Evolutionary conservation across 2,329 filamentous ascomycete species (phyloP), one percentile per base, ranked within the genome.

Genomic region (Cladosporium sp.): DNA sequence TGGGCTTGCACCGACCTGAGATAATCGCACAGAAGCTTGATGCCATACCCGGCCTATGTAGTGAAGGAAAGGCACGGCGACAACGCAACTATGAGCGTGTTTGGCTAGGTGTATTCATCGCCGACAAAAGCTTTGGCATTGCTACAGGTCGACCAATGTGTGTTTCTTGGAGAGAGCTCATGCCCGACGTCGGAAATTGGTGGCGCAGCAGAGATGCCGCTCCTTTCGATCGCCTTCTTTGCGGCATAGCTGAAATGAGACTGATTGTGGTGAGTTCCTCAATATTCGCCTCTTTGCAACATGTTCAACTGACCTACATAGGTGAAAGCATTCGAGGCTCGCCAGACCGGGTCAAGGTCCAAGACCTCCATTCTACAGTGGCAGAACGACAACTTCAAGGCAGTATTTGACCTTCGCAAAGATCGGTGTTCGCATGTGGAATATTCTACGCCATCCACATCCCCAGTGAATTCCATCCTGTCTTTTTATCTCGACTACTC

Each of bases 401-500:
- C 52, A n/a, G 40, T 55, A 15, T 45, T 25, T n/a, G n/a, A 47
- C 4, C 40, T 55, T 13, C 52, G 52, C 12, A 47, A n/a, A 8
- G 25, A 9, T 20, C 32, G 32, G 9, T 55, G 52, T 28, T 55
- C 52, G 15, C 22, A 19, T 6, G n/a, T 37, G 4, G 52, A 47
- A 13, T 19, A 40, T n/a, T 45, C 28, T 35, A 10, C 51, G 17
- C 25, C 28, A 15, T 37, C 47, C 13, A 47, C 20, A 17, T n/a
- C 13, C 3, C 19, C 32, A 6, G 32, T 37, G 4, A 36, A 35
- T 20, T 24, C 52, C 3, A 55, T 55, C 13, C 22, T 55, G 9
- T 45, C 52, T 1, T 55, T 55, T 40, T 55, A 55, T 32, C 22
- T 55, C 4, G 52, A 55, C 52, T 55, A 55, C 34, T 55, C 52